Conservation (phyloP, 352 stramenopile species). For the Globisporangium okanoganense region DNA sequence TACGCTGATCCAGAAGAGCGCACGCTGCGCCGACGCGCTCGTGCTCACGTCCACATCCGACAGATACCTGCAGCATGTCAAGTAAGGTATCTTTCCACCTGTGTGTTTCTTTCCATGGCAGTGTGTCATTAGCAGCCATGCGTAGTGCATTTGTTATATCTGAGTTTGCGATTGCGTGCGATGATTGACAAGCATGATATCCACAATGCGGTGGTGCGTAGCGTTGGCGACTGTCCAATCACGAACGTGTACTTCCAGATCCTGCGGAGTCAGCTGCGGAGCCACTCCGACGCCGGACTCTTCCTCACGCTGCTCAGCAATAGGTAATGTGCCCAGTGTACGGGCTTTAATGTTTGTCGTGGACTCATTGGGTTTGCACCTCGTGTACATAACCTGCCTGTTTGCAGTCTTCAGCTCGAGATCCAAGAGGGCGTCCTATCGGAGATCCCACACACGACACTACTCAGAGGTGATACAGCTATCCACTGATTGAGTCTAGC, state of each 20-base stretch:
- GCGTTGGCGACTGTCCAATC: constrained; percentile 41
- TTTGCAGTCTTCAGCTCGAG: constrained; percentile 34
- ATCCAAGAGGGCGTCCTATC: constrained; percentile 33
- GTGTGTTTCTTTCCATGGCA: background rate
- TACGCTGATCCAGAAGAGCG: constrained; percentile 49
- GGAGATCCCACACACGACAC: constrained; percentile 20
- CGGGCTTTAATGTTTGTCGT: background rate
- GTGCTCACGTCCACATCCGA: constrained; percentile 39
- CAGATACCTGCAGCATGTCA: constrained; percentile 32
- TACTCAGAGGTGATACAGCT: constrained; percentile 24
- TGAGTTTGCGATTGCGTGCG: background rate
- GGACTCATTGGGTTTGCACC: background rate
- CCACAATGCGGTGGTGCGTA: constrained; percentile 1
- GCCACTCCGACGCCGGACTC: constrained; percentile 38
- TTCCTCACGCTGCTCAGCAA: constrained; percentile 35
- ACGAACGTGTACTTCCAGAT: constrained; percentile 58
- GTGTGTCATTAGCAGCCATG: background rate
- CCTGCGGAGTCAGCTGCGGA: constrained; percentile 42
- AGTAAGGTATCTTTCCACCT: constrained; percentile 19
- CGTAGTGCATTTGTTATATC: background rate
- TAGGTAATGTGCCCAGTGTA: constrained; percentile 10
- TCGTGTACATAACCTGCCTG: background rate
- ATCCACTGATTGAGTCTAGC: background rate
- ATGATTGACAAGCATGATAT: background rate
- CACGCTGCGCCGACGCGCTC: constrained; percentile 38